Base-by-base conservation (phyloP, 1,139 yeast genomes). In the Sugiyamaella grinbergsii region DNA sequence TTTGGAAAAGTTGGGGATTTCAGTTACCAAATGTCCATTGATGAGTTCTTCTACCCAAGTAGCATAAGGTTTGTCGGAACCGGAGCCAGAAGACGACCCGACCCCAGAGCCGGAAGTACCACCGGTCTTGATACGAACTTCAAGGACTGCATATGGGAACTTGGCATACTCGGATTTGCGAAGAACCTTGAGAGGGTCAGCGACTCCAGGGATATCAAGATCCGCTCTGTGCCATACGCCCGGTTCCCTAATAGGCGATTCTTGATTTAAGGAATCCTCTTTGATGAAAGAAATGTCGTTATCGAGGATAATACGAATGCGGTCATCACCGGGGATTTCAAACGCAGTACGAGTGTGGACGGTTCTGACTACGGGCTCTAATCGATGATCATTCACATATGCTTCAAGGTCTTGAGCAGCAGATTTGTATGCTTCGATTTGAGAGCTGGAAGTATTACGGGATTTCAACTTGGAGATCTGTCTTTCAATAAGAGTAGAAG, bases 301-400 rank as follows among this genome's bases (percentile, higher is more conserved):
- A 70, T 93, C 98, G 58, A 93, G 85, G 34, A 89, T 83, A 54
- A 91, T 83, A 67, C 97, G 82, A 43, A 91, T 84, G 62, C 90
- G 80, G 66, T 90, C 95, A 67, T 93, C 98, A 54, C 98, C 98
- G 1, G 98, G 98, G 60, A 93, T 91, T 73, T 93, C 97, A 75
- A 93, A 93, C 1, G 98, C 98, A 13, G 96, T 88, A 69, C 98
- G 80, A 41, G 89, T 87, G 71, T 88, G 90, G 41, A 85, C 80
- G 4, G 96, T 81, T 71, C 98, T 82, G 66, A 93, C 71, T 37
- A 88, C 81, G 13, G 98, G 98, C 69, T 88, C 86, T 57, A 93
- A 76, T 54, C 81, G 77, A 60, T 82, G 77, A 50, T 82, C 82
- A 41, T 72, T 68, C 55, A 93, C 83, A 63, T 84, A 87, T 8